These are phyloP conservation scores for Eruca vesicaria DNA, from an alignment of 441 rosid genomes.

Conservation along the genomic window DNA sequence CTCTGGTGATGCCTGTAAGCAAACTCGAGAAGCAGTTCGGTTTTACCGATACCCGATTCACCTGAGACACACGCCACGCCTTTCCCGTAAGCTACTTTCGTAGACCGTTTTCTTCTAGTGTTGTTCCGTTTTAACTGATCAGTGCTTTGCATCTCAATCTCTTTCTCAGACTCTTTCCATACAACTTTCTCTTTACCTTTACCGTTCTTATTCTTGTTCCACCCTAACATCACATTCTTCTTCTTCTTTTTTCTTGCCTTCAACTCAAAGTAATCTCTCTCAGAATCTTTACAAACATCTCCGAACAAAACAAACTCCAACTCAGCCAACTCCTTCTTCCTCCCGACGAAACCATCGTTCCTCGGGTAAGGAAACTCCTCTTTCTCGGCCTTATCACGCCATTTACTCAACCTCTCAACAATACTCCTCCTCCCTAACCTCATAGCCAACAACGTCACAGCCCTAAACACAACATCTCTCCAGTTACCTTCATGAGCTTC, in stretches of 20 bases:
- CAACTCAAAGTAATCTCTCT: slow-evolving; percentile 77
- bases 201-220: slow-evolving; percentile 62
- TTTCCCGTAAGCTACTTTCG: slow-evolving; percentile 68
- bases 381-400: slow-evolving; percentile 80
- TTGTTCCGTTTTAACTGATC: slow-evolving; percentile 44
- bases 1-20: slow-evolving; percentile 81
- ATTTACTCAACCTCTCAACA: slow-evolving; percentile 71
- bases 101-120: slow-evolving; percentile 60
- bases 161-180: slow-evolving; percentile 96
- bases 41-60: slow-evolving; percentile 90
- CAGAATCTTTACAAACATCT: slow-evolving; percentile 70
- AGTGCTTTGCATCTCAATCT: slow-evolving; percentile 78
- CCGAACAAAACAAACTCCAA: slow-evolving; percentile 86
- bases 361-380: slow-evolving; percentile 89
- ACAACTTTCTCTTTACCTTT: slow-evolving; percentile 86
- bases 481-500: slow-evolving; percentile 90
- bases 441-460: slow-evolving; percentile 70
- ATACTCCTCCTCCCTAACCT: slow-evolving; percentile 90
- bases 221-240: slow-evolving; percentile 66
- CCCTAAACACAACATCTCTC: slow-evolving; percentile 82
- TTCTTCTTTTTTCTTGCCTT: slow-evolving; percentile 69
- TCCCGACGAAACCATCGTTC: slow-evolving; percentile 75
- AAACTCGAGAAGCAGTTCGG: slow-evolving; percentile 92
- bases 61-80: slow-evolving; percentile 91
- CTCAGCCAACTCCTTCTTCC: slow-evolving; percentile 89